These are phyloP conservation scores for Nitzschia sp. DNA, from an alignment of 108 stramenopile species.

Conservation along the genomic window DNA sequence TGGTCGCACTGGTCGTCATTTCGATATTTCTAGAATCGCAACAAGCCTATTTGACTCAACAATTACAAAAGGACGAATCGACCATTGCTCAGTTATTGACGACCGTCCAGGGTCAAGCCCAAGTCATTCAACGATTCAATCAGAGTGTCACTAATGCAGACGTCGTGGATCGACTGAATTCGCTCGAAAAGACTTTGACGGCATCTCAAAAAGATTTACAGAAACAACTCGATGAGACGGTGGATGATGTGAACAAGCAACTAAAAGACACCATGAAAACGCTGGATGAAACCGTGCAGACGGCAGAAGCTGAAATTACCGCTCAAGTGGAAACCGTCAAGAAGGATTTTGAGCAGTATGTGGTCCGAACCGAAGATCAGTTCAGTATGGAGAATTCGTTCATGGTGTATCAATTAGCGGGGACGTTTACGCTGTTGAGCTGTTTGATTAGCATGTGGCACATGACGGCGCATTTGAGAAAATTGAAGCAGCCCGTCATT, in stretches of 20 bases:
- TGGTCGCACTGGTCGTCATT: slow-evolving; percentile 22
- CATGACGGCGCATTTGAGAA: slow-evolving; percentile 85
- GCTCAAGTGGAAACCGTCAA: slow-evolving; percentile 61
- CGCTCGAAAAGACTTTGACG: slow-evolving; percentile 43
- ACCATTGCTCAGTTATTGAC: slow-evolving; percentile 27
- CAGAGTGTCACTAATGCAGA: slow-evolving; percentile 79
- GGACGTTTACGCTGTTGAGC: slow-evolving; percentile 87
- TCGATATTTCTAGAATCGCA: slow-evolving; percentile 33
- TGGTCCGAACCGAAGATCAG: slow-evolving; percentile 82
- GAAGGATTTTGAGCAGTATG: slow-evolving; percentile 69
- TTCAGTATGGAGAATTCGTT: slow-evolving; percentile 92
- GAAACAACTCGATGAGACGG: slow-evolving; percentile 23
- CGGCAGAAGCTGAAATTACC: slow-evolving; percentile 54
- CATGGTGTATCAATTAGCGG: slow-evolving; percentile 92
- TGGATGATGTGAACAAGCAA: slow-evolving; percentile 28
- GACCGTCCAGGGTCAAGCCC: slow-evolving; percentile 41
- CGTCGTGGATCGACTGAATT: slow-evolving; percentile 53
- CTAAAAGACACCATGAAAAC: slow-evolving; percentile 44
- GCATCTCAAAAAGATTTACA: slow-evolving; percentile 30
- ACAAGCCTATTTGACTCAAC: slow-evolving; percentile 14
- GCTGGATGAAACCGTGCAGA: slow-evolving; percentile 43
- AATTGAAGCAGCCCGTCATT: slow-evolving; percentile 78
- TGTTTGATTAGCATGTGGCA: slow-evolving; percentile 93
- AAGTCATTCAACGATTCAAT: slow-evolving; percentile 74
- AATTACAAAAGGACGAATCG: slow-evolving; percentile 34